Evolutionary conservation across 2,329 filamentous ascomycete species (phyloP).

Genomic region (Thielaviopsis punctulata): DNA sequence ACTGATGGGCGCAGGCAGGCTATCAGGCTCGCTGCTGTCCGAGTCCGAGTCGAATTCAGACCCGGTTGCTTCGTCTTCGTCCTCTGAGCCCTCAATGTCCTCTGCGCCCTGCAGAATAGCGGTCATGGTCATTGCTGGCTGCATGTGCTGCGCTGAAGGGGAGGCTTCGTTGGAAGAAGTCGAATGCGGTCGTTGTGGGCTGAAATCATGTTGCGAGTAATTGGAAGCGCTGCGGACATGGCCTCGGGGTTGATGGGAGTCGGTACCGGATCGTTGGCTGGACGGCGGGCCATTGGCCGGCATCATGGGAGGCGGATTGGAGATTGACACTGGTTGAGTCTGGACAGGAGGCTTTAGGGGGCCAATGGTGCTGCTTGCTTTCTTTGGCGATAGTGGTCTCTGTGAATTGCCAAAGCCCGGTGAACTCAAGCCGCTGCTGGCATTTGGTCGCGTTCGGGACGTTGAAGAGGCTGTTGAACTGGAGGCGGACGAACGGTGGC

Average conservation of each 20-base stretch:
- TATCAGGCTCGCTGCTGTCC: slow-evolving; percentile 8
- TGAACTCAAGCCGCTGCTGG: slow-evolving; percentile 15
- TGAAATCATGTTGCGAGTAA: slow-evolving; percentile 5
- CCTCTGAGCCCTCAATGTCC: slow-evolving; percentile 22
- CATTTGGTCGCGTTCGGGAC: slow-evolving; percentile 26
- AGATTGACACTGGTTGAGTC: slow-evolving; percentile 8
- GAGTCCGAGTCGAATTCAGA: slow-evolving; percentile 7
- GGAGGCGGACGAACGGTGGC: slow-evolving; percentile 22
- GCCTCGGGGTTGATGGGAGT: slow-evolving; percentile 3
- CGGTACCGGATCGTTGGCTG: slow-evolving; percentile 6
- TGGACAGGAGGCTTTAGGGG: slow-evolving; percentile 6
- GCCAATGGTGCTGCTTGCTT: slow-evolving; percentile 1
- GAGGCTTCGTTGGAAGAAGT: neutral
- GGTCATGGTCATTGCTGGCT: slow-evolving; percentile 30
- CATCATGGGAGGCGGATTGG: slow-evolving; percentile 8
- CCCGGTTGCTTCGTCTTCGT: neutral
- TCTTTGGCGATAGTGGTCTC: slow-evolving; percentile 10
- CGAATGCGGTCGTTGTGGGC: slow-evolving; percentile 16
- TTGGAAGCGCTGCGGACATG: slow-evolving; percentile 6
- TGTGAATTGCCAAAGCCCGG: slow-evolving; percentile 3
- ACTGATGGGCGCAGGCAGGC: slow-evolving; percentile 21
- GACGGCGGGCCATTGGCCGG: neutral
- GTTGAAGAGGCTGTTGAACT: slow-evolving; percentile 29
- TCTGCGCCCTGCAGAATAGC: slow-evolving; percentile 40
- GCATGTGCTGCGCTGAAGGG: slow-evolving; percentile 7